These are phyloP conservation scores for Penicillium psychrofluorescens DNA, from an alignment of 495 filamentous ascomycete genomes.

Conservation along the genomic window DNA sequence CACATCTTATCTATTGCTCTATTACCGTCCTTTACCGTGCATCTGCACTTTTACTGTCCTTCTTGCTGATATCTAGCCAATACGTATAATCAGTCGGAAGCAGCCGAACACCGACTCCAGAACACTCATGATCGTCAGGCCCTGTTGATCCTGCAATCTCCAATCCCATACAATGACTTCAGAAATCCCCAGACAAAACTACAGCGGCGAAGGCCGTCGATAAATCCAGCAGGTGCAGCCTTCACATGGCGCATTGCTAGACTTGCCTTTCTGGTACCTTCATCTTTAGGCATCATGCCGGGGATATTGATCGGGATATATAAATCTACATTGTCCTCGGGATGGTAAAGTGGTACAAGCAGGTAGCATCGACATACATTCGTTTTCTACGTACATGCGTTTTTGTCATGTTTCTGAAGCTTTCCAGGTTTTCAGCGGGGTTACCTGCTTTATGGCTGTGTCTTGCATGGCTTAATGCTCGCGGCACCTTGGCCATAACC, in stretches of 20 bases:
- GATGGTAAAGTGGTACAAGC: constrained; percentile 1
- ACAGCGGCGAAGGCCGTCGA: constrained; percentile 2
- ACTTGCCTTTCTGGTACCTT: not conserved
- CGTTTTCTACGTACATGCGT: not conserved
- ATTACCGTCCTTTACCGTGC: too few relatives aligned
- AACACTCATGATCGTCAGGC: not conserved
- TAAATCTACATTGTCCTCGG: constrained; percentile 2
- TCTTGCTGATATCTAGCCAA: too few relatives aligned
- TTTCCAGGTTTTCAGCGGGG: constrained; percentile 1
- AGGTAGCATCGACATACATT: not conserved
- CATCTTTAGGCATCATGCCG: constrained; percentile 2
- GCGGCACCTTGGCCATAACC: constrained; percentile 6
- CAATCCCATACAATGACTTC: not conserved
- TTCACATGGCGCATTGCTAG: constrained; percentile 1
- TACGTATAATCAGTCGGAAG: constrained; percentile 5
- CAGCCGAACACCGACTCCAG: constrained; percentile 15
- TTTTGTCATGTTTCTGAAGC: constrained; percentile 6
- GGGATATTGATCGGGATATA: constrained; percentile 1
- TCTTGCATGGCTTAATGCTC: constrained; percentile 4
- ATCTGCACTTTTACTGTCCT: too few relatives aligned
- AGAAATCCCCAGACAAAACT: not conserved
- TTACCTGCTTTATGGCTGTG: constrained; percentile 1
- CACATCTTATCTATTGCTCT: too few relatives aligned
- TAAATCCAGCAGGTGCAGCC: constrained; percentile 9
- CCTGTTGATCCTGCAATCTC: constrained; percentile 6